A percentile compares a stretch with the other conserved stretches of the same genome.
Conservation (phyloP, 2,329 filamentous ascomycete genomes). For the Remersonia thermophila region DNA sequence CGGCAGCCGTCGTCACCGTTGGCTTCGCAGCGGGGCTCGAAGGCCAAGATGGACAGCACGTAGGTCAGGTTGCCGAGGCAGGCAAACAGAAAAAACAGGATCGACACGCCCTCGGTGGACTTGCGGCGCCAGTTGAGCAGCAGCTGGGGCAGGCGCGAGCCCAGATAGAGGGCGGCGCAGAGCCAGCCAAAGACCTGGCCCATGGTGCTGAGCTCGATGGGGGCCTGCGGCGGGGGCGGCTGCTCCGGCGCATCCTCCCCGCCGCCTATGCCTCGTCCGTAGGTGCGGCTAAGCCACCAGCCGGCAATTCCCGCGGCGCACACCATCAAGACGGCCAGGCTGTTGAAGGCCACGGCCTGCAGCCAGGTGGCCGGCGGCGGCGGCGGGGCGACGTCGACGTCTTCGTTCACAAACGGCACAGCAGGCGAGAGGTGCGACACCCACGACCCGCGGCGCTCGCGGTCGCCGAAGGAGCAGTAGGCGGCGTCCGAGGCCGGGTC, state of each 20-base stretch:
- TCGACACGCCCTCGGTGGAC: conserved; percentile 82
- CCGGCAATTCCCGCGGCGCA: conserved; percentile 71
- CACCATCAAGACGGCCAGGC: conserved; percentile 64
- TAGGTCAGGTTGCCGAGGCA: conserved; percentile 93
- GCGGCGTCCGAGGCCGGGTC: conserved; percentile 26
- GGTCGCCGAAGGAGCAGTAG: conserved; percentile 17
- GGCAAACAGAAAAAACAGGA: conserved; percentile 93
- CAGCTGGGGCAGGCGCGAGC: conserved; percentile 78
- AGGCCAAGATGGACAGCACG: conserved; percentile 82
- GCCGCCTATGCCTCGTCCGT: conserved; percentile 27
- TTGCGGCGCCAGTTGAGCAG: conserved; percentile 86
- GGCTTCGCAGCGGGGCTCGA: conserved; percentile 56
- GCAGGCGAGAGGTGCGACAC: conserved; percentile 62
- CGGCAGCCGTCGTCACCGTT: conserved; percentile 38
- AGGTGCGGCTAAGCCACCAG: conserved; percentile 61
- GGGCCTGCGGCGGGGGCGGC: conserved; percentile 25
- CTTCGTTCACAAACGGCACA: conserved; percentile 56
- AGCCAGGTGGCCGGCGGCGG: conserved; percentile 35
- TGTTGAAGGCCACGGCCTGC: conserved; percentile 59
- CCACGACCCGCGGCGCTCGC: conserved; percentile 42
- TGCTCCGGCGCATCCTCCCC: conserved; percentile 29
- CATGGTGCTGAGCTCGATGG: conserved; percentile 56
- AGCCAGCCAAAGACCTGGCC: conserved; percentile 92
- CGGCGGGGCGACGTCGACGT: conserved; percentile 29
- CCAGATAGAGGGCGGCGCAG: conserved; percentile 80